These are phyloP conservation scores for Croton setiger DNA, from an alignment of 441 rosid species.

Conservation along the genomic window DNA sequence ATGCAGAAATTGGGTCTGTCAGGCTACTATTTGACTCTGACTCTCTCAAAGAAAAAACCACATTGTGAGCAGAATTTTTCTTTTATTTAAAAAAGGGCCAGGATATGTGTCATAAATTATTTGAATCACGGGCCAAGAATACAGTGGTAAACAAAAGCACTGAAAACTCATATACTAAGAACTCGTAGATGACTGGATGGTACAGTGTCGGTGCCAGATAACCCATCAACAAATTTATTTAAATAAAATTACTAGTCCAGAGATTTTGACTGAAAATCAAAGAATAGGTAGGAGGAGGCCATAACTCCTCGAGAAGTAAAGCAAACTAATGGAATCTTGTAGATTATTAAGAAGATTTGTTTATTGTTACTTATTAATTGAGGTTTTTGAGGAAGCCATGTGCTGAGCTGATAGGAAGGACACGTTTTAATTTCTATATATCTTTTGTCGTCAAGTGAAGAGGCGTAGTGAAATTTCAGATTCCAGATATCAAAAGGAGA, in stretches of 20 bases:
- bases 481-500: slow-evolving; percentile 31
- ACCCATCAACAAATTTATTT: slow-evolving; percentile 17
- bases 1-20: slow-evolving; percentile 23
- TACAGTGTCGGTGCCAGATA: slow-evolving; percentile 30
- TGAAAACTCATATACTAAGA: slow-evolving; percentile 31
- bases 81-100: slow-evolving; percentile 6
- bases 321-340: slow-evolving; percentile 24
- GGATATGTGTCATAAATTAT: slow-evolving; percentile 32
- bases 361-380: slow-evolving; percentile 5
- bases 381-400: slow-evolving; percentile 30
- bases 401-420: slow-evolving; percentile 26
- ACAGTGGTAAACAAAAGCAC: slow-evolving; percentile 7
- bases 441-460: slow-evolving; percentile 38
- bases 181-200: slow-evolving; percentile 17
- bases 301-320: slow-evolving; percentile 28
- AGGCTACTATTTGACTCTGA: slow-evolving; percentile 31
- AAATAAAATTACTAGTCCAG: slow-evolving; percentile 6
- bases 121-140: slow-evolving; percentile 58
- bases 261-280: slow-evolving; percentile 34
- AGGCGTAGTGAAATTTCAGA: slow-evolving; percentile 29
- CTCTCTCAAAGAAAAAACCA: slow-evolving; percentile 20
- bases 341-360: slow-evolving; percentile 24
- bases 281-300: slow-evolving; percentile 9
- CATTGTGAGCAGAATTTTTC: slow-evolving; percentile 12
- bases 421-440: slow-evolving; percentile 19